These are phyloP conservation scores for Cladobotryum protrusum DNA, from an alignment of 2,329 filamentous ascomycete species.

Conservation along the genomic window DNA sequence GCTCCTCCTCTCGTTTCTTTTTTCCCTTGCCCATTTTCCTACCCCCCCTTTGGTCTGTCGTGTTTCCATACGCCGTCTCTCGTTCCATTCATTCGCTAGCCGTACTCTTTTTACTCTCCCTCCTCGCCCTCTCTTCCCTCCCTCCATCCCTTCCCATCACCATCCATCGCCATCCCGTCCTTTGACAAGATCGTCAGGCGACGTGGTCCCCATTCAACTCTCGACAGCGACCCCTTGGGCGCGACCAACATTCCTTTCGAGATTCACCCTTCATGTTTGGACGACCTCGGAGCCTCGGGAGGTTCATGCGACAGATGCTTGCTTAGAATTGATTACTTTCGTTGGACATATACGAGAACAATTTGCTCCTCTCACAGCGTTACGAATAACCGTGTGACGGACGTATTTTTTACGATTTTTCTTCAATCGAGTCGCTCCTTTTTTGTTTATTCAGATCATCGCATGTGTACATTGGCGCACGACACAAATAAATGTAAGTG, in stretches of 20 bases:
- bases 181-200: conserved; percentile 20
- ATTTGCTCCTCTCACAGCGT: background rate
- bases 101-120: conserved; percentile 23
- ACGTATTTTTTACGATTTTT: conserved; percentile 25
- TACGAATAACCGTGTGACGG: conserved; percentile 14
- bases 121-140: conserved; percentile 19
- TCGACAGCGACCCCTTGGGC: conserved; percentile 23
- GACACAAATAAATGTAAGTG: conserved; percentile 17
- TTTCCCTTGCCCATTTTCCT: conserved; percentile 13
- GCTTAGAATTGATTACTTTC: conserved; percentile 23
- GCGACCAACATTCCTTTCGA: conserved; percentile 17
- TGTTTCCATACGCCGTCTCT: conserved; percentile 17
- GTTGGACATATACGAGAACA: conserved; percentile 14
- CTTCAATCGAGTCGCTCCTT: conserved; percentile 45
- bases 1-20: conserved; percentile 2
- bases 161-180: conserved; percentile 23
- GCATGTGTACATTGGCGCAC: conserved; percentile 12
- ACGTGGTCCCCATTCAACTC: conserved; percentile 25
- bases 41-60: conserved; percentile 6
- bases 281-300: conserved; percentile 23
- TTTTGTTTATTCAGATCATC: conserved; percentile 17
- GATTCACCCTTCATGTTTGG: conserved; percentile 20
- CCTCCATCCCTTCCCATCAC: conserved; percentile 20
- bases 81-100: conserved; percentile 26
- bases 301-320: conserved; percentile 28